Evolutionary conservation across 148 eudicot species (phyloP).

Genomic region (Drosera capensis): DNA sequence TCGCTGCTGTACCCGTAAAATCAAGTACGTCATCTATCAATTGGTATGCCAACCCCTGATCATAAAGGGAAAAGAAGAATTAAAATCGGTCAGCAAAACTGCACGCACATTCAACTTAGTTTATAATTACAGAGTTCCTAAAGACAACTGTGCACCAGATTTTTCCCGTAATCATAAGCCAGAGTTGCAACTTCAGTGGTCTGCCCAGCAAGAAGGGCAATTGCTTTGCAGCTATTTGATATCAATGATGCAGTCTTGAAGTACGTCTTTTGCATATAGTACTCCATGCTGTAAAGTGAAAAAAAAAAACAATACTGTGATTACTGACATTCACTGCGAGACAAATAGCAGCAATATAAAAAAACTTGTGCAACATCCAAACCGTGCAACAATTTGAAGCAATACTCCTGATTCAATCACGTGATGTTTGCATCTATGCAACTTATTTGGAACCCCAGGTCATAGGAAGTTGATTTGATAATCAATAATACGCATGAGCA

Average conservation of each 20-base stretch:
- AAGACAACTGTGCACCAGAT: constrained; percentile 35
- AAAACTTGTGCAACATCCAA: no score
- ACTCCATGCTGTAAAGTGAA: constrained; percentile 85
- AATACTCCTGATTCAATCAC: no score
- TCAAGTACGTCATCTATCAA: constrained; percentile 86
- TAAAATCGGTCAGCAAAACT: constrained; percentile 4
- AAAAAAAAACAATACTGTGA: no score
- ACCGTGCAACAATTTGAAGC: no score
- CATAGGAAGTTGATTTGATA: no score
- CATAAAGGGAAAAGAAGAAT: constrained; percentile 5
- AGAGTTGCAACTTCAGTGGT: constrained; percentile 65
- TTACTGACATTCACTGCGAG: no score
- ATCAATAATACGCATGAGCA: no score
- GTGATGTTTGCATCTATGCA: no score
- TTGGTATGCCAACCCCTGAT: constrained; percentile 88
- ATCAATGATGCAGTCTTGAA: constrained; percentile 89
- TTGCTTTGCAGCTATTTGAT: constrained; percentile 91
- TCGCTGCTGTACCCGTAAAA: constrained; percentile 81
- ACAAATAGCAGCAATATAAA: no score
- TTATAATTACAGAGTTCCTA: no score
- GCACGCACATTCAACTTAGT: no score
- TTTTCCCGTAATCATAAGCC: constrained; percentile 87
- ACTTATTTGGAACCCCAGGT: no score
- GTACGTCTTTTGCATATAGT: constrained; percentile 85
- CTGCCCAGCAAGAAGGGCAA: constrained; percentile 92